Evolutionary conservation across 192 early-diverging fungal genomes (phyloP).

Genomic region (Kickxella alabastrina): DNA sequence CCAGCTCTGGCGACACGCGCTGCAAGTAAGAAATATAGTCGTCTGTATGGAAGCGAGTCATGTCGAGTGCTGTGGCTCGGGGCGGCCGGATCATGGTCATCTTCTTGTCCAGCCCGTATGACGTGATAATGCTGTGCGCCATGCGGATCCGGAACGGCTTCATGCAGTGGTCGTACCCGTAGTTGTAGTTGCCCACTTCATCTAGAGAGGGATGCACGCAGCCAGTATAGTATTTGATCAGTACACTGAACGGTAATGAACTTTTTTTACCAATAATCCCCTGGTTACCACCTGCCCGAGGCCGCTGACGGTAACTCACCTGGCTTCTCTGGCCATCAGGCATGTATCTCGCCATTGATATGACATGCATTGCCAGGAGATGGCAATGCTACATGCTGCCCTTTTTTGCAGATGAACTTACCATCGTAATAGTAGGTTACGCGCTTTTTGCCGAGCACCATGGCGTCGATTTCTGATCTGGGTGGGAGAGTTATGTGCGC

Average conservation of each 20-base stretch:
- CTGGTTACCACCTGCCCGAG: too few relatives aligned
- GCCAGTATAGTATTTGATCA: too few relatives aligned
- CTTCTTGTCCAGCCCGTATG: constrained; percentile 89
- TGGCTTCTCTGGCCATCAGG: background rate
- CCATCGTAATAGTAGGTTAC: constrained; percentile 59
- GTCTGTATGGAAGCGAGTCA: constrained; percentile 90
- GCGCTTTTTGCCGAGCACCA: constrained; percentile 19
- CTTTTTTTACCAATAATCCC: background rate
- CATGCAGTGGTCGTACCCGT: constrained; percentile 93
- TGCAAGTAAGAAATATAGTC: constrained; percentile 90
- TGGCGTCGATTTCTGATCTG: background rate
- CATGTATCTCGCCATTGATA: too few relatives aligned
- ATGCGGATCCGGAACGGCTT: constrained; percentile 95
- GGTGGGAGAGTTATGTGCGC: background rate
- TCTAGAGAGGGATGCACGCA: constrained; percentile 19
- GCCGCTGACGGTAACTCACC: too few relatives aligned
- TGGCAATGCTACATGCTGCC: too few relatives aligned
- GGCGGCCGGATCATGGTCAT: constrained; percentile 80
- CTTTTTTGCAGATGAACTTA: too few relatives aligned
- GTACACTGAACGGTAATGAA: too few relatives aligned
- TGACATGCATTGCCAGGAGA: too few relatives aligned
- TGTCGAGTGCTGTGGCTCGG: constrained; percentile 79
- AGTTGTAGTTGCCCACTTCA: constrained; percentile 77
- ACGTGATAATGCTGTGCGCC: constrained; percentile 87
- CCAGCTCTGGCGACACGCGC: constrained; percentile 68